A percentile compares a stretch with the other conserved stretches of the same genome.
Conservation (phyloP, 2,329 filamentous ascomycete genomes). For the Neodidymelliopsis sp. region DNA sequence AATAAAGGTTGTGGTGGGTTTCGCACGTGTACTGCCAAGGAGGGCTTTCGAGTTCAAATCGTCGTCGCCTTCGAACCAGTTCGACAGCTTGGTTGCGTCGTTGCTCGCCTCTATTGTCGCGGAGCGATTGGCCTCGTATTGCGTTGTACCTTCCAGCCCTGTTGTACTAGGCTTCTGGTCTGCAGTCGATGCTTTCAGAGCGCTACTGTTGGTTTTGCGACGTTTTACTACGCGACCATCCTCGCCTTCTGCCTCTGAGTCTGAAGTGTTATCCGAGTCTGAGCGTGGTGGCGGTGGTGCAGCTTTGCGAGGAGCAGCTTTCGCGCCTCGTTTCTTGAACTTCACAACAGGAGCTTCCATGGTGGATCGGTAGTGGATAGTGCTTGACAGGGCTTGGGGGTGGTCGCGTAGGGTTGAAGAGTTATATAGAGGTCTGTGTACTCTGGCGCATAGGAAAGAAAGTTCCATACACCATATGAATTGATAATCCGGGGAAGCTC, state of each 20-base stretch:
- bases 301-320: conserved; percentile 81
- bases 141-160: conserved; percentile 55
- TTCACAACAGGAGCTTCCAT: conserved; percentile 64
- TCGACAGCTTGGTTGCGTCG: conserved; percentile 86
- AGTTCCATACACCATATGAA: conserved; percentile 12
- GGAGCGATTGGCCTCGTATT: conserved; percentile 68
- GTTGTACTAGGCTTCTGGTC: conserved; percentile 57
- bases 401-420: background rate
- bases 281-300: conserved; percentile 74
- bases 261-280: conserved; percentile 65
- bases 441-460: conserved; percentile 7
- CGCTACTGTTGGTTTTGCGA: conserved; percentile 71
- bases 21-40: conserved; percentile 63
- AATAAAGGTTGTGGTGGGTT: conserved; percentile 66
- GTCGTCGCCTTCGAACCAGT: conserved; percentile 79
- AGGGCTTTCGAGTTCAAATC: conserved; percentile 62
- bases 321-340: conserved; percentile 87
- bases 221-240: conserved; percentile 79
- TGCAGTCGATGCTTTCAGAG: conserved; percentile 69
- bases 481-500: conserved; percentile 17
- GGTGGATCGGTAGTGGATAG: conserved; percentile 8
- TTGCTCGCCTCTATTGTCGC: conserved; percentile 72
- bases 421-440: background rate
- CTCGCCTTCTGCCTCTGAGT: conserved; percentile 74
- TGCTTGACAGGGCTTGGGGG: background rate